Conservation (phyloP, 352 stramenopile genomes). For the Aphanomyces astaci region DNA sequence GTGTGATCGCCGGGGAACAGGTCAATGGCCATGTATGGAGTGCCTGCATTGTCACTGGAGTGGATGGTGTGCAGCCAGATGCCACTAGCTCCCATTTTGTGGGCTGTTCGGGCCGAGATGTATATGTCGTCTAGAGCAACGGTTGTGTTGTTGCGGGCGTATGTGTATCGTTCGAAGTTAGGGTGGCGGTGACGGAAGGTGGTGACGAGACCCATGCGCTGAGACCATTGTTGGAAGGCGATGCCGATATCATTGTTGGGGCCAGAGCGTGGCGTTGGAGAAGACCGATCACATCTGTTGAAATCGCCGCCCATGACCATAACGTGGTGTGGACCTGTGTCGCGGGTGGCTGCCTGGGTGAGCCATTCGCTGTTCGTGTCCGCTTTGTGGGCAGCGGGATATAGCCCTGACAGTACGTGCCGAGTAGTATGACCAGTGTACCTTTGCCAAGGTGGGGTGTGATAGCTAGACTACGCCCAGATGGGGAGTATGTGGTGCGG, state of each 20-base stretch:
- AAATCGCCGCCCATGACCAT: background rate
- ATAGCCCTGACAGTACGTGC: background rate
- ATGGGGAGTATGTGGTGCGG: background rate
- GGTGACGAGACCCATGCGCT: background rate
- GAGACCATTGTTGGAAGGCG: background rate
- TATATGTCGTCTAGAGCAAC: too few species aligned
- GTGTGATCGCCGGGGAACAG: background rate
- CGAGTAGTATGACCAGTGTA: background rate
- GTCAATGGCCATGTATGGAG: background rate
- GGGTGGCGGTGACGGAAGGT: background rate
- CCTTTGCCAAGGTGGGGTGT: background rate
- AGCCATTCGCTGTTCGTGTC: background rate
- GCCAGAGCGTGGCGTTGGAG: background rate
- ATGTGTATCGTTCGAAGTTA: background rate
- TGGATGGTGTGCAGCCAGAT: too few species aligned
- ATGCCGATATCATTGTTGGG: background rate
- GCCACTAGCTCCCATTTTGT: too few species aligned
- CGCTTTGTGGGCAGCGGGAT: background rate
- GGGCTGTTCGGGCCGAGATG: too few species aligned
- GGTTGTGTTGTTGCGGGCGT: background rate
- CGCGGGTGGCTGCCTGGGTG: background rate
- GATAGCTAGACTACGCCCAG: background rate
- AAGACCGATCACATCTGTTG: background rate
- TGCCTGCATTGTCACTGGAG: too few species aligned
- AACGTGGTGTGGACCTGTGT: background rate